Conservation (phyloP, 768 basidiomycete genomes). For the Pisolithus albus region DNA sequence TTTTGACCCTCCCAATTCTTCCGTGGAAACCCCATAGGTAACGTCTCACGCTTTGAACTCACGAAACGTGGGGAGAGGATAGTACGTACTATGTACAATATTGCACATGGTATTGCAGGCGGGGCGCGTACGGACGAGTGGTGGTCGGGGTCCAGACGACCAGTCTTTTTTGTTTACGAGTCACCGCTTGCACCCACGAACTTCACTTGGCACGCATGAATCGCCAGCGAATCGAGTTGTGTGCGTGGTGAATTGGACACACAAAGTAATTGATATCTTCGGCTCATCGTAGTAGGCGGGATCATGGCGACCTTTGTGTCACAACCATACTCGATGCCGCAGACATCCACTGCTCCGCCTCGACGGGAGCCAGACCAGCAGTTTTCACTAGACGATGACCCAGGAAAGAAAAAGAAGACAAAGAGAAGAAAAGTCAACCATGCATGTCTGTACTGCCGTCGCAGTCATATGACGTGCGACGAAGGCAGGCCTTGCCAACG, state of each 20-base stretch:
- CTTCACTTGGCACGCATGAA: neutral
- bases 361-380: slow-evolving; percentile 23
- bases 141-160: no score
- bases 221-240: neutral
- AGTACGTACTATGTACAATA: no score
- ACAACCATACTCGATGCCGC: slow-evolving; percentile 21
- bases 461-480: slow-evolving; percentile 91
- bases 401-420: slow-evolving; percentile 37
- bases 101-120: no score
- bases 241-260: neutral
- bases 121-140: no score
- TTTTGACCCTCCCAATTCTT: no score
- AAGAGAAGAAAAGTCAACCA: slow-evolving; percentile 86
- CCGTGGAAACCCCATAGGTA: no score
- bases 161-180: no score
- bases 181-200: no score
- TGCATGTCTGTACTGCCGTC: slow-evolving; percentile 88
- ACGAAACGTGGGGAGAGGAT: no score
- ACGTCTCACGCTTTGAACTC: no score
- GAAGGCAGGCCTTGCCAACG: slow-evolving; percentile 87
- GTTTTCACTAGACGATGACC: slow-evolving; percentile 25
- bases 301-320: slow-evolving; percentile 24
- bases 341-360: slow-evolving; percentile 1
- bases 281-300: neutral
- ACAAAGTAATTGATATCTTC: neutral